phyloP scores from a whole-genome alignment of 2,329 filamentous ascomycete genomes.

The Chalaropsis thielavioides region DNA sequence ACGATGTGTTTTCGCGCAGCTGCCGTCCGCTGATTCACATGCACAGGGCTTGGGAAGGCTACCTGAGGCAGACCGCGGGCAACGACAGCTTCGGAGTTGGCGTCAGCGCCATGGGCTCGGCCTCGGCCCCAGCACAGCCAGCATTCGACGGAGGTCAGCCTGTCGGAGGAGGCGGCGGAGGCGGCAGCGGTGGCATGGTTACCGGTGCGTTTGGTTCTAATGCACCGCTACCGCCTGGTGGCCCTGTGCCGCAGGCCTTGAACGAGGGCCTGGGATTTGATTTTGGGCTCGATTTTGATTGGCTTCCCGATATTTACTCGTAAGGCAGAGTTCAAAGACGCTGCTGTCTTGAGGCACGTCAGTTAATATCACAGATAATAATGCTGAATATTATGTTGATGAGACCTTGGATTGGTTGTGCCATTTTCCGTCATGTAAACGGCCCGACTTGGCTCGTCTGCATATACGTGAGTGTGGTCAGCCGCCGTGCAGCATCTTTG shows the following conservation, averaged over 20 bases:
- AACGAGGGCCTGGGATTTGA: conserved; percentile 12
- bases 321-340: neutral
- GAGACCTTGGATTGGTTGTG: no score
- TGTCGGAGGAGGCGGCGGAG: conserved; percentile 20
- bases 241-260: neutral
- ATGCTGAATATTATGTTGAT: no score
- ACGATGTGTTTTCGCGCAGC: conserved; percentile 14
- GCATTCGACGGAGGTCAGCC: conserved; percentile 25
- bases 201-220: neutral
- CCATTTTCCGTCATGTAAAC: neutral
- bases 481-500: neutral
- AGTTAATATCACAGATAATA: no score
- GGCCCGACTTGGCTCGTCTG: neutral
- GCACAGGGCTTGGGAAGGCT: conserved; percentile 15
- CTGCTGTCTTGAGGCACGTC: no score
- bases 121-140: no score
- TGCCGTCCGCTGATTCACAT: conserved; percentile 12
- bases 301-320: conserved; percentile 16
- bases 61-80: conserved; percentile 24
- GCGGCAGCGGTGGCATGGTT: conserved; percentile 15
- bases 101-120: conserved; percentile 21
- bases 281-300: conserved; percentile 17
- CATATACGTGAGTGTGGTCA: no score
- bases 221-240: neutral
- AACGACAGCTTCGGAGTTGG: neutral